Evolutionary conservation across 2,329 filamentous ascomycete species (phyloP).

Genomic region (Chaetomiaceae sp.): DNA sequence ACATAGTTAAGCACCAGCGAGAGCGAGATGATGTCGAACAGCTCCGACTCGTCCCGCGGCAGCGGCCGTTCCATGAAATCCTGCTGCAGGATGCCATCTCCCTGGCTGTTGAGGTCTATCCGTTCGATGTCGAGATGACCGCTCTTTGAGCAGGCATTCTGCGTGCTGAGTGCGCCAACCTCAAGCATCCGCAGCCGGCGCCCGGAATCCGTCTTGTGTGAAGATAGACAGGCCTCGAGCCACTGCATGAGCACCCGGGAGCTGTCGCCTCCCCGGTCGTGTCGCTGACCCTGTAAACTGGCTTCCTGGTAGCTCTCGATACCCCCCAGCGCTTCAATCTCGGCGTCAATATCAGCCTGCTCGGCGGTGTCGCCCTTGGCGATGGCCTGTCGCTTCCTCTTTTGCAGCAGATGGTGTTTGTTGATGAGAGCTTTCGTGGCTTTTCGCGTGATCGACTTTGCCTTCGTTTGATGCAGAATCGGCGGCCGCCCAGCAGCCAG

Average conservation of each 20-base stretch:
- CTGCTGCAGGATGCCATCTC: constrained; percentile 72
- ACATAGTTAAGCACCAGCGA: constrained; percentile 95
- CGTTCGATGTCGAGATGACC: constrained; percentile 65
- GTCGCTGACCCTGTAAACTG: constrained; percentile 61
- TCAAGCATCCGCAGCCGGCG: constrained; percentile 65
- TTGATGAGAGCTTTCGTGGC: constrained; percentile 60
- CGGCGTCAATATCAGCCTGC: constrained; percentile 40
- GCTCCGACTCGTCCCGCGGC: constrained; percentile 53
- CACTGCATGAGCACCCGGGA: constrained; percentile 59
- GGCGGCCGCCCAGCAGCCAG: constrained; percentile 52
- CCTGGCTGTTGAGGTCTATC: constrained; percentile 88
- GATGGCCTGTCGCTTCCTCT: constrained; percentile 51
- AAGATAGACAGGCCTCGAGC: constrained; percentile 38
- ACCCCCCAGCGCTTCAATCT: constrained; percentile 55
- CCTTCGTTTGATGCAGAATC: constrained; percentile 42
- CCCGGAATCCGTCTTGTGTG: constrained; percentile 16
- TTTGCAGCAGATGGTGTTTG: constrained; percentile 58
- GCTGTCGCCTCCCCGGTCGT: constrained; percentile 61
- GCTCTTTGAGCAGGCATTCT: constrained; percentile 76
- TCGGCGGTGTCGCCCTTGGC: constrained; percentile 46
- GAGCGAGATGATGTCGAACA: constrained; percentile 85
- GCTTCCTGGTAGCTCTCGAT: constrained; percentile 60
- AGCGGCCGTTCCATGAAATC: constrained; percentile 89
- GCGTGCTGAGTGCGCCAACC: constrained; percentile 77
- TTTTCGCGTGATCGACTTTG: constrained; percentile 57